These are phyloP conservation scores for Murraya koenigii DNA, from an alignment of 345 rosid species.

Conservation along the genomic window DNA sequence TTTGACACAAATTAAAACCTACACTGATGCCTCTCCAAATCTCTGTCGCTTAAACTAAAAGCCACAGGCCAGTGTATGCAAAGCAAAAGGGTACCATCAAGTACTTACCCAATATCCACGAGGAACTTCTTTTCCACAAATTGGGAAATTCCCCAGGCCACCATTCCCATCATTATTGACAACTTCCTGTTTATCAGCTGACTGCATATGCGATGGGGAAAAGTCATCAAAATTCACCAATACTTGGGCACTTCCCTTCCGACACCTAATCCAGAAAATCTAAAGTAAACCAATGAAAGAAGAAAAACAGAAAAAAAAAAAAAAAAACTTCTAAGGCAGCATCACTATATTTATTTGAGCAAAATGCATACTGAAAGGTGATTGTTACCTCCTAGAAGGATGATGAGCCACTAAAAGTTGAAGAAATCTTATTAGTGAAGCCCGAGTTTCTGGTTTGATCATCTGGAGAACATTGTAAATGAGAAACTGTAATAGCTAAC, in stretches of 20 bases:
- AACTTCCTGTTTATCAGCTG: constrained; percentile 33
- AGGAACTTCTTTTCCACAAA: constrained; percentile 95
- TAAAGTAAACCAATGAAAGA: constrained; percentile 30
- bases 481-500: constrained; percentile 12
- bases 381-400: constrained; percentile 81
- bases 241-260: constrained; percentile 86
- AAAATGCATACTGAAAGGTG: constrained; percentile 6
- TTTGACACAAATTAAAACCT: not conserved
- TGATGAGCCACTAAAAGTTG: constrained; percentile 92
- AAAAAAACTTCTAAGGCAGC: not conserved
- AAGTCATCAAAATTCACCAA: constrained; percentile 81
- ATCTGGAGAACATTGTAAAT: constrained; percentile 41
- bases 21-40: not conserved
- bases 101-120: constrained; percentile 89
- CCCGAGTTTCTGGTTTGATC: constrained; percentile 74
- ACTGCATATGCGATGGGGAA: constrained; percentile 49
- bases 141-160: constrained; percentile 44
- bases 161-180: constrained; percentile 28
- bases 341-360: constrained; percentile 9
- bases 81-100: not conserved
- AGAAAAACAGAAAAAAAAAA: constrained; percentile 2
- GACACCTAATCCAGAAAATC: constrained; percentile 64
- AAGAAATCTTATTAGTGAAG: constrained; percentile 72
- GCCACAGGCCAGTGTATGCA: not conserved
- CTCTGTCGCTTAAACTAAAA: not conserved